Evolutionary conservation across 257 asterid genomes (phyloP), one percentile per base, ranked within the genome.

Genomic region (Galeopsis tetrahit): DNA sequence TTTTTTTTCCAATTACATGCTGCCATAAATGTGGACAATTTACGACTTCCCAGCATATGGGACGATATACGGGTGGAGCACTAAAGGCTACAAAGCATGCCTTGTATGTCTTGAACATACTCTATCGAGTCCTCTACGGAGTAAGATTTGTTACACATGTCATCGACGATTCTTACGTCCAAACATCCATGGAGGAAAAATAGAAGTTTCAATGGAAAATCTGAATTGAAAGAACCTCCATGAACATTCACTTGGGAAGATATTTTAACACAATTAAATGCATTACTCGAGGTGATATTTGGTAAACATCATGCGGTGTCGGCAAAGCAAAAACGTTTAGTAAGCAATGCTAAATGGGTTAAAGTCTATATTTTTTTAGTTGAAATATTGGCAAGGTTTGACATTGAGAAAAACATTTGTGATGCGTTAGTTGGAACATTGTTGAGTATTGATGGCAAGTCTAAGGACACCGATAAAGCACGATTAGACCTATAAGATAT

Each of bases 361-460:
- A 56, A 56, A 28, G 35, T 56, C n/a, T 0, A 28, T 6, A 6
- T 56, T 51, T 4, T 51, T 51, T 51, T 7, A 51, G 31, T 51
- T 51, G 11, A 8, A 51, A 7, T 51, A 51, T 14, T 51, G 57
- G 57, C 0, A 21, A n/a, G 9, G n/a, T 14, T 51, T 51, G 57
- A 56, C 8, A 56, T 56, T 21, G 62, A 56, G 14, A 56, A 56
- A 7, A 56, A 56, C 9, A 56, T 56, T 21, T 56, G 62, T 56
- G 62, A 56, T 21, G 62, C 62, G 8, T 2, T 56, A 53, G 63
- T 57, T 35, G n/a, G n/a, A n/a, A n/a, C n/a, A n/a, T n/a, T n/a
- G n/a, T n/a, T n/a, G n/a, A n/a, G n/a, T n/a, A n/a, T n/a, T n/a
- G n/a, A n/a, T n/a, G n/a, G n/a, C n/a, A n/a, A n/a, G n/a, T n/a